Percentiles rank a stretch among this genome's conserved stretches.
Conservation (phyloP, 2,329 filamentous ascomycete genomes). For the Xylaria sp. region DNA sequence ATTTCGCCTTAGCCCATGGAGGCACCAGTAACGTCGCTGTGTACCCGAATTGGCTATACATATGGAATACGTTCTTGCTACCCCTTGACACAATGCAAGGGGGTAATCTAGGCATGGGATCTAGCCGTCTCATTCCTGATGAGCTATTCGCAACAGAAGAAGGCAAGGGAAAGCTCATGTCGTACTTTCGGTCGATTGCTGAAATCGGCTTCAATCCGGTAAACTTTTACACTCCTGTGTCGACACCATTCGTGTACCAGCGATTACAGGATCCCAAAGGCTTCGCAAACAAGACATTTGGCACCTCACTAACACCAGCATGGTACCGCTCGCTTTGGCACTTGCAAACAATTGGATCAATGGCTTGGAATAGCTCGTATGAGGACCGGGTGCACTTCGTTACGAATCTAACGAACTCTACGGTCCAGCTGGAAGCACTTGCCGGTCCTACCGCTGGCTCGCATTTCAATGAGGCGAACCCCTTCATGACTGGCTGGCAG, state of each 20-base stretch:
- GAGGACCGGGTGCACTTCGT: slow-evolving; percentile 32
- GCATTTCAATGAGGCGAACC: slow-evolving; percentile 40
- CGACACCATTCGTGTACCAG: slow-evolving; percentile 36
- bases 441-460: slow-evolving; percentile 32
- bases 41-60: slow-evolving; percentile 32
- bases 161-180: slow-evolving; percentile 35
- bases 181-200: slow-evolving; percentile 34
- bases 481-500: slow-evolving; percentile 39
- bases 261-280: slow-evolving; percentile 20
- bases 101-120: slow-evolving; percentile 28
- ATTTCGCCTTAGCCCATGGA: slow-evolving; percentile 38
- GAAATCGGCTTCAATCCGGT: slow-evolving; percentile 37
- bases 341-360: slow-evolving; percentile 32
- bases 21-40: slow-evolving; percentile 37
- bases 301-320: slow-evolving; percentile 36
- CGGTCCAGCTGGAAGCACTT: slow-evolving; percentile 34
- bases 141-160: slow-evolving; percentile 34
- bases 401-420: slow-evolving; percentile 36
- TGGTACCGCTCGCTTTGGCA: slow-evolving; percentile 40
- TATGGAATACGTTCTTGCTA: slow-evolving; percentile 37
- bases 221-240: slow-evolving; percentile 36
- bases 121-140: slow-evolving; percentile 37
- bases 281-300: slow-evolving; percentile 15
- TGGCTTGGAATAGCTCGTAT: slow-evolving; percentile 39
- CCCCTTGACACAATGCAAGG: slow-evolving; percentile 32